Percentiles rank a stretch among this genome's conserved stretches.
Conservation (phyloP, 106 monocot species). For the Ottelia alismoides region DNA sequence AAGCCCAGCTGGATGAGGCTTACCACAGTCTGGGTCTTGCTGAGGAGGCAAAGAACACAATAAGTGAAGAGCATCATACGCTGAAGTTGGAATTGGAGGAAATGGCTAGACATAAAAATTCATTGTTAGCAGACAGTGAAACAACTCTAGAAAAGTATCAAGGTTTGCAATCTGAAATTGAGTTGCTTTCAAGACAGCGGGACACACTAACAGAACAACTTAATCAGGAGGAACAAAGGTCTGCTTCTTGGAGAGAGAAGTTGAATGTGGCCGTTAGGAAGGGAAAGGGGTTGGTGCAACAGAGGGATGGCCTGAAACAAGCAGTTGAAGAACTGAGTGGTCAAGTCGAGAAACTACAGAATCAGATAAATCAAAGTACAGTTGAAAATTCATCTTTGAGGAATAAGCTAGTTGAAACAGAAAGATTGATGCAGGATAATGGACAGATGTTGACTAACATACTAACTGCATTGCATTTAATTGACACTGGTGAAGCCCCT, state of each 20-base stretch:
- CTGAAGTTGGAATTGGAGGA: too few species aligned
- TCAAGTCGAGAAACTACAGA: slow-evolving; percentile 27
- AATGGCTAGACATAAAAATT: too few species aligned
- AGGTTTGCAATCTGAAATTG: too few species aligned
- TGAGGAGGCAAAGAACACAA: too few species aligned
- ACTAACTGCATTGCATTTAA: slow-evolving; percentile 27
- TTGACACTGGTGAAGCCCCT: slow-evolving; percentile 34
- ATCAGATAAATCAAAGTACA: slow-evolving; percentile 40
- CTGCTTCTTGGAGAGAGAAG: slow-evolving; percentile 68
- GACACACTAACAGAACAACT: slow-evolving; percentile 58
- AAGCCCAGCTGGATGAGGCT: too few species aligned
- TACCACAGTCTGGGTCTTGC: too few species aligned
- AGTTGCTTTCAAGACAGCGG: slow-evolving; percentile 36
- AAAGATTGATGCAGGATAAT: slow-evolving; percentile 27
- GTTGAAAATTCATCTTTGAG: slow-evolving; percentile 45
- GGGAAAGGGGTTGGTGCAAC: slow-evolving; percentile 91
- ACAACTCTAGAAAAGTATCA: too few species aligned
- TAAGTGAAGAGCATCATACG: too few species aligned
- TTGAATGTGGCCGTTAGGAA: slow-evolving; percentile 92
- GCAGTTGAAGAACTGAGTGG: slow-evolving; percentile 49
- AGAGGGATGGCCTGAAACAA: slow-evolving; percentile 80
- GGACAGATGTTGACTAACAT: slow-evolving; percentile 27
- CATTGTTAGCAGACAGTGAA: too few species aligned
- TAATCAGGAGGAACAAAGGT: slow-evolving; percentile 63
- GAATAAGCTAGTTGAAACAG: slow-evolving; percentile 30